These are phyloP conservation scores for Colletotrichum sp. DNA, from an alignment of 2,329 filamentous ascomycete genomes.

Conservation along the genomic window DNA sequence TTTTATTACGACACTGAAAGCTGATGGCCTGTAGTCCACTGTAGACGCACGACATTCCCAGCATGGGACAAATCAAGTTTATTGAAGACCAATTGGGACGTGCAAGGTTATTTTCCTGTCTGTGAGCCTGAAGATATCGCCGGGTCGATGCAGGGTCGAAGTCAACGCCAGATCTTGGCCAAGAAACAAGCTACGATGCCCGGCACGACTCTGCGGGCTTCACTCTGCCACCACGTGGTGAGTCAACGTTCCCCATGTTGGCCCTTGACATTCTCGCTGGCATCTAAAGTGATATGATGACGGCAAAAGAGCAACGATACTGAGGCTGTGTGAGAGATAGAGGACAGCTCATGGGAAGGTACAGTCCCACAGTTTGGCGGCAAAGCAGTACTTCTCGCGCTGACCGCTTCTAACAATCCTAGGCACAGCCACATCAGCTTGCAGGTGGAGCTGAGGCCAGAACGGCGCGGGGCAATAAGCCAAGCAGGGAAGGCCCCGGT, in stretches of 20 bases:
- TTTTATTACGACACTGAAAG: constrained; percentile 19
- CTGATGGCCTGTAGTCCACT: constrained; percentile 12
- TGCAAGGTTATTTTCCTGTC: neutral
- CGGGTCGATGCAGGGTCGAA: neutral
- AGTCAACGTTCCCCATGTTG: neutral
- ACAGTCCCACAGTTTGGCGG: neutral
- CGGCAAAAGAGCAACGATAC: neutral
- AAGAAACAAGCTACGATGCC: neutral
- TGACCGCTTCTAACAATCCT: neutral
- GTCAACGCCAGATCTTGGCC: neutral
- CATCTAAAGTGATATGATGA: neutral
- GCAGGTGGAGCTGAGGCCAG: neutral
- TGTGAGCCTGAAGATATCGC: neutral
- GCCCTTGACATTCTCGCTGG: neutral
- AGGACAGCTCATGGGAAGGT: neutral
- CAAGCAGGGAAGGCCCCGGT: constrained; percentile 17
- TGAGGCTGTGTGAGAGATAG: neutral
- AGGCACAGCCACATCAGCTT: constrained; percentile 3
- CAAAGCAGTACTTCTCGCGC: neutral
- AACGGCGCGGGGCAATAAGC: neutral
- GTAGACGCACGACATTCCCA: constrained; percentile 19
- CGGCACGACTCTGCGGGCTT: neutral
- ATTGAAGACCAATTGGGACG: neutral
- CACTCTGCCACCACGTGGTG: neutral
- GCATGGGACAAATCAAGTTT: constrained; percentile 13